Evolutionary conservation across 2,329 filamentous ascomycete genomes (phyloP).

Genomic region (Penicillium sp.): DNA sequence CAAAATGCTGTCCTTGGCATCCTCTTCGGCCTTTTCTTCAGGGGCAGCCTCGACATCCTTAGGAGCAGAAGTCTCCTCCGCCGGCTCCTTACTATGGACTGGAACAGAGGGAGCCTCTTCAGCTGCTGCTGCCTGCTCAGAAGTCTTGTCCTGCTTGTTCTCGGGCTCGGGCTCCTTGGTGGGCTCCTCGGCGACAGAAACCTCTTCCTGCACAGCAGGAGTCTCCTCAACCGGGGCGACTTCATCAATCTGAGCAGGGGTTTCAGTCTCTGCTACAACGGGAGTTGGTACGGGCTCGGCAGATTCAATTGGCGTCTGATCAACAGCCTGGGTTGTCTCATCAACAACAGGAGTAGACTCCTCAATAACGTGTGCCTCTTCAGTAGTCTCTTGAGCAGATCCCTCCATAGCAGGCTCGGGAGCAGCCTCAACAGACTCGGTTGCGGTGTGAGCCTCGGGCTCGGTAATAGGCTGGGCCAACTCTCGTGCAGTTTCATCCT

Average conservation of each 20-base stretch:
- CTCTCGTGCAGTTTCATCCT: conserved; percentile 5
- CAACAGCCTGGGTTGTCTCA: conserved; percentile 3
- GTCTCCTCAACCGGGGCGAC: conserved; percentile 5
- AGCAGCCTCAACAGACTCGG: conserved; percentile 12
- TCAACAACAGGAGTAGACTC: conserved; percentile 10
- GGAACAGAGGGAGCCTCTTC: conserved; percentile 16
- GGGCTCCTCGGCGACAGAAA: conserved; percentile 7
- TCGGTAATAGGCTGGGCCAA: conserved; percentile 1
- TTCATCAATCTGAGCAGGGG: conserved; percentile 7
- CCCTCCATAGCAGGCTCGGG: conserved; percentile 9
- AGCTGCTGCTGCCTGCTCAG: conserved; percentile 9
- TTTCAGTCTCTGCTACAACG: conserved; percentile 1
- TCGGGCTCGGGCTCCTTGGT: conserved; percentile 10
- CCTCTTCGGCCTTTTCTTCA: conserved; percentile 12
- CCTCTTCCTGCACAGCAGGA: conserved; percentile 4
- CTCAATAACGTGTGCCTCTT: conserved; percentile 11
- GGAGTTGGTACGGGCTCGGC: conserved; percentile 4
- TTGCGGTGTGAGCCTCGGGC: neutral
- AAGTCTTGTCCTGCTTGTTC: conserved; percentile 13
- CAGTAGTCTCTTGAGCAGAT: conserved; percentile 4
- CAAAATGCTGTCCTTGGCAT: conserved; percentile 25
- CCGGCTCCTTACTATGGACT: conserved; percentile 4
- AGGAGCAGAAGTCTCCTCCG: conserved; percentile 13
- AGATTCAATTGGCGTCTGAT: conserved; percentile 1
- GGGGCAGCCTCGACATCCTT: neutral